A percentile compares a stretch with the other conserved stretches of the same genome.
Conservation (phyloP, 148 eudicot species). For the Amaranthus cruentus region DNA sequence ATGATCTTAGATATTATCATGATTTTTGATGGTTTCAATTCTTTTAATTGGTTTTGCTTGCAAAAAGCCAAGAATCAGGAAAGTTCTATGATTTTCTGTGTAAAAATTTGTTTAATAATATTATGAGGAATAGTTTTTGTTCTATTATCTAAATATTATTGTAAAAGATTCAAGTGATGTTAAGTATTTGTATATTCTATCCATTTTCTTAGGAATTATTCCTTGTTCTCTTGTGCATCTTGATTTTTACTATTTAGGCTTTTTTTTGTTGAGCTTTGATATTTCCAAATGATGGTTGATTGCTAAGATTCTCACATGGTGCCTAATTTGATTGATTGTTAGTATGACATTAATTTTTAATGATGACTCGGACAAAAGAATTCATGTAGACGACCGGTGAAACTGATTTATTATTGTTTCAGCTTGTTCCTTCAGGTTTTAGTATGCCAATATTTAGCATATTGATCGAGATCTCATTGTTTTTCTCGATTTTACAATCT, state of each 20-base stretch:
- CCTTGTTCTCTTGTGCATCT: neutral
- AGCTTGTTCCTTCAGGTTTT: neutral
- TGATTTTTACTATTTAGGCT: neutral
- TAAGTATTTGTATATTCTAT: slow-evolving; percentile 10
- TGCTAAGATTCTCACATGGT: neutral
- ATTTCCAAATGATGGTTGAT: neutral
- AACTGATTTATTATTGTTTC: neutral
- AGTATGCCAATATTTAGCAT: neutral
- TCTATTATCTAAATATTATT: neutral
- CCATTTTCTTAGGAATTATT: neutral
- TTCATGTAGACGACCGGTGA: neutral
- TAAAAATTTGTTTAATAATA: slow-evolving; percentile 1
- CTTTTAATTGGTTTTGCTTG: neutral
- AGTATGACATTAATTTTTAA: neutral
- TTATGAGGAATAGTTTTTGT: slow-evolving; percentile 7
- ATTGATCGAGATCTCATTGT: neutral
- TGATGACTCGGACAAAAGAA: too few species aligned
- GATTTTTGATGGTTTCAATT: neutral
- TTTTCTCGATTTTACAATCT: neutral
- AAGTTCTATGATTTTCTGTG: neutral
- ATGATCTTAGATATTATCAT: slow-evolving; percentile 12
- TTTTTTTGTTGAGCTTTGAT: neutral
- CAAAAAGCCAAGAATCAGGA: neutral
- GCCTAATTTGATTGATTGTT: neutral
- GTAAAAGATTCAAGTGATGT: slow-evolving; percentile 1